A percentile compares a stretch with the other conserved stretches of the same genome.
phyloP scores from a whole-genome alignment of 1,284 basidiomycete genomes.

The Austroboletus novae-zelandiae region DNA sequence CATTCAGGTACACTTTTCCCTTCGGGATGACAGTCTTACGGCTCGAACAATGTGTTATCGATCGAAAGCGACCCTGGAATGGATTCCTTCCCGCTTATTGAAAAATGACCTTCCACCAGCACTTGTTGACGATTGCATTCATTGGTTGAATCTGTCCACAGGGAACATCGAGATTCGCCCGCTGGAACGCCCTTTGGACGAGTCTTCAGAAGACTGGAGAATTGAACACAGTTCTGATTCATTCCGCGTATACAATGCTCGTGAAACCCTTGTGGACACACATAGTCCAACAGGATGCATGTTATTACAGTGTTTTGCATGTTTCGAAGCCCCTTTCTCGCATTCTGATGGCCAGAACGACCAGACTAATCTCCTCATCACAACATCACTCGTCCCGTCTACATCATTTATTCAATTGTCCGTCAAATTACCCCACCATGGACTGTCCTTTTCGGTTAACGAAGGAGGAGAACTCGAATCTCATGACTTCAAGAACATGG shows the following conservation, averaged over 20 bases:
- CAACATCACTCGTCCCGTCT: neutral
- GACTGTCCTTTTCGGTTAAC: neutral
- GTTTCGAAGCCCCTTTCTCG: no score
- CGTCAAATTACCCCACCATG: constrained; percentile 39
- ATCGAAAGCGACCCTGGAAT: constrained; percentile 21
- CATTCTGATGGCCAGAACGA: neutral
- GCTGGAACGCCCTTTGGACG: constrained; percentile 14
- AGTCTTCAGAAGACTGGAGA: constrained; percentile 7
- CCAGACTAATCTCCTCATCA: constrained; percentile 27
- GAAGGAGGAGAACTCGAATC: neutral
- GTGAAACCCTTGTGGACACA: no score
- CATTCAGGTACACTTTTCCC: constrained; percentile 33
- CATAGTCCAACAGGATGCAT: no score
- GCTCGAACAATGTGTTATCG: neutral
- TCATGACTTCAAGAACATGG: neutral
- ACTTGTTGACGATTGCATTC: constrained; percentile 33
- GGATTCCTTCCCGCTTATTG: neutral
- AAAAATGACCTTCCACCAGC: constrained; percentile 33
- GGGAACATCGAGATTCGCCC: constrained; percentile 37
- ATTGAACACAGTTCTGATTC: neutral
- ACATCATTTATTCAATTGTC: constrained; percentile 16
- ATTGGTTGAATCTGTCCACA: constrained; percentile 35
- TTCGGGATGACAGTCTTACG: neutral
- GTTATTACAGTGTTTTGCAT: constrained; percentile 16
- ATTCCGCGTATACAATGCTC: no score